A percentile compares a stretch with the other conserved stretches of the same genome.
Evolutionary conservation across 352 stramenopile genomes (phyloP).

Genomic region (Phytophthora podocarpi): DNA sequence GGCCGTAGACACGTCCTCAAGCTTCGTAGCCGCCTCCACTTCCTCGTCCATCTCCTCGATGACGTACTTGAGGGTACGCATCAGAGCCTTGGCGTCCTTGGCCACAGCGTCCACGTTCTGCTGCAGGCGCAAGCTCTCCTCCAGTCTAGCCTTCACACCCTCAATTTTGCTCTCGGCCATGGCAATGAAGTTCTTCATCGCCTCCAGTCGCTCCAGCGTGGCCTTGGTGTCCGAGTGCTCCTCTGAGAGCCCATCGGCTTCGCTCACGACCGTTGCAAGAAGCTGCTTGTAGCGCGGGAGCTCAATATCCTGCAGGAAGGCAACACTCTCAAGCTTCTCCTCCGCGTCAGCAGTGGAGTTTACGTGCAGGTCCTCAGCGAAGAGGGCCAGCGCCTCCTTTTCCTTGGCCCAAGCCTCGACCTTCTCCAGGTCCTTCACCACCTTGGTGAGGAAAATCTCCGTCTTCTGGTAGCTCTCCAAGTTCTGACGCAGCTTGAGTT

Average conservation of each 20-base stretch:
- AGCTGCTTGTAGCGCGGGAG: slow-evolving; percentile 85
- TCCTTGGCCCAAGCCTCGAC: slow-evolving; percentile 84
- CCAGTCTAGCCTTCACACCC: slow-evolving; percentile 58
- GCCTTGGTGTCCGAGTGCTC: slow-evolving; percentile 72
- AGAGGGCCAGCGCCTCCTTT: slow-evolving; percentile 72
- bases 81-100: slow-evolving; percentile 86
- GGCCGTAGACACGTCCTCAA: slow-evolving; percentile 73
- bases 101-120: slow-evolving; percentile 80
- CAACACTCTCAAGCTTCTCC: slow-evolving; percentile 84
- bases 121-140: slow-evolving; percentile 63
- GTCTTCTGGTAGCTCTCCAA: slow-evolving; percentile 86
- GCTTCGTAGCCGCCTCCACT: slow-evolving; percentile 75
- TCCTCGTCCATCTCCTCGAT: slow-evolving; percentile 91
- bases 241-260: slow-evolving; percentile 68
- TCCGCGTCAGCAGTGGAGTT: slow-evolving; percentile 72
- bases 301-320: slow-evolving; percentile 85
- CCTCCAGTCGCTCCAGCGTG: slow-evolving; percentile 73
- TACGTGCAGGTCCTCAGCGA: slow-evolving; percentile 60
- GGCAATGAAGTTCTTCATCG: slow-evolving; percentile 76
- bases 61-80: slow-evolving; percentile 89
- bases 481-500: slow-evolving; percentile 76
- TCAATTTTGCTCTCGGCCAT: slow-evolving; percentile 79
- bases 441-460: slow-evolving; percentile 80
- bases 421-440: slow-evolving; percentile 88
- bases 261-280: slow-evolving; percentile 63